phyloP scores from a whole-genome alignment of 495 filamentous ascomycete genomes.

The Daldinia childiae region DNA sequence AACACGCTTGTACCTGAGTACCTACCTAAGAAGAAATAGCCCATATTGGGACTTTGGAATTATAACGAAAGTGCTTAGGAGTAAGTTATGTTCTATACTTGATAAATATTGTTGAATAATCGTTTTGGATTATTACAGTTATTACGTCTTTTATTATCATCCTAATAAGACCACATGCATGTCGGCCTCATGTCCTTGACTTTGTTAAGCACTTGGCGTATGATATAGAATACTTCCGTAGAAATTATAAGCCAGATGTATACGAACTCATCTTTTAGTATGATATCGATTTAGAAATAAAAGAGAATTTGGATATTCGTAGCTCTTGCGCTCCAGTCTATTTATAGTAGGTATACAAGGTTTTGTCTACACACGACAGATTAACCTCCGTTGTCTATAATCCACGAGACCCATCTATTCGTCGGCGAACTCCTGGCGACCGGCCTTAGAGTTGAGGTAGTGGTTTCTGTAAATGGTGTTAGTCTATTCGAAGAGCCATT shows the following conservation, averaged over 20 bases:
- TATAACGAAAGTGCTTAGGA: neutral
- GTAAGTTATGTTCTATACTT: too few relatives aligned
- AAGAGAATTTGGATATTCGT: constrained; percentile 22
- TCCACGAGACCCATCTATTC: constrained; percentile 47
- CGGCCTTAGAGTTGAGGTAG: constrained; percentile 90
- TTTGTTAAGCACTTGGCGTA: neutral
- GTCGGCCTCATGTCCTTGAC: too few relatives aligned
- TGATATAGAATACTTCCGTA: neutral
- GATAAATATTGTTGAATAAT: too few relatives aligned
- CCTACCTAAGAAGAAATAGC: neutral
- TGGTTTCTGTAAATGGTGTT: constrained; percentile 72
- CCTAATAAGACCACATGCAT: too few relatives aligned
- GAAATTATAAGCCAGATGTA: neutral
- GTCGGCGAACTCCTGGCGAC: constrained; percentile 67
- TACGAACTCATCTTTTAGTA: neutral
- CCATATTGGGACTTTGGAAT: neutral
- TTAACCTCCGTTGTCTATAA: constrained; percentile 21
- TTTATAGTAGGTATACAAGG: constrained; percentile 42
- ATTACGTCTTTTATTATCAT: too few relatives aligned
- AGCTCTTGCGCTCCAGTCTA: constrained; percentile 37
- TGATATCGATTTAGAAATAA: neutral
- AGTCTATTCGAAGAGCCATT: constrained; percentile 17
- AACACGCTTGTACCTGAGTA: constrained; percentile 3
- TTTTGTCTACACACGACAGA: constrained; percentile 44
- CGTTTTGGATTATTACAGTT: too few relatives aligned